A percentile compares a stretch with the other conserved stretches of the same genome.
Conservation (phyloP, 345 rosid species). For the Aurinia saxatilis region DNA sequence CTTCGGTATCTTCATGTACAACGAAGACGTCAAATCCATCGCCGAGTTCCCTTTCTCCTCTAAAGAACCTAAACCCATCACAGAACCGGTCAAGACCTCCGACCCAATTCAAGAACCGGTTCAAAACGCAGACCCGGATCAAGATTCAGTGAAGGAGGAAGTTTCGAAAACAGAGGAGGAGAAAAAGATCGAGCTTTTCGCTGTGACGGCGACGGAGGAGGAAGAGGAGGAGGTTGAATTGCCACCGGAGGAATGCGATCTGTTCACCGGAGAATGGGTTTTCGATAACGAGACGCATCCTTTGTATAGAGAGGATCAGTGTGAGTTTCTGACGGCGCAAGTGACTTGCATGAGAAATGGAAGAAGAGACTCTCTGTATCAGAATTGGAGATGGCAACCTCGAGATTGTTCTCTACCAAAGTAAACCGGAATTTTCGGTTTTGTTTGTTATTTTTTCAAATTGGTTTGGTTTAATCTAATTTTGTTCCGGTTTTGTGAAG, state of each 20-base stretch:
- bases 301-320: conserved; percentile 74
- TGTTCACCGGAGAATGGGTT: conserved; percentile 87
- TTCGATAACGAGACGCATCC: conserved; percentile 65
- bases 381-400: conserved; percentile 98
- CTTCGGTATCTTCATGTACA: conserved; percentile 68
- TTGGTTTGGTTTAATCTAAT: not conserved
- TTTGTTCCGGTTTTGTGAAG: conserved; percentile 25
- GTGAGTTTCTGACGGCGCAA: conserved; percentile 78
- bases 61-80: conserved; percentile 22
- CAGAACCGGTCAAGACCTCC: conserved; percentile 30
- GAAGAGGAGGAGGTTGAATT: conserved; percentile 52
- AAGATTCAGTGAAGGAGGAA: conserved; percentile 7
- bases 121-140: not conserved
- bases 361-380: conserved; percentile 67
- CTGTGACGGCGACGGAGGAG: conserved; percentile 9
- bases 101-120: conserved; percentile 30
- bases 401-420: conserved; percentile 78
- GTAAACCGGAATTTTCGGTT: conserved; percentile 27
- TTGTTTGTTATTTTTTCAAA: not conserved
- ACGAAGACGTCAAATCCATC: conserved; percentile 71
- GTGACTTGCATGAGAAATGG: conserved; percentile 95
- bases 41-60: conserved; percentile 84
- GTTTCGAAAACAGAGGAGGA: conserved; percentile 15
- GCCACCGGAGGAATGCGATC: conserved; percentile 83
- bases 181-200: conserved; percentile 22